Base-by-base conservation (phyloP, 768 basidiomycete genomes). In the Phallus indusiatus region DNA sequence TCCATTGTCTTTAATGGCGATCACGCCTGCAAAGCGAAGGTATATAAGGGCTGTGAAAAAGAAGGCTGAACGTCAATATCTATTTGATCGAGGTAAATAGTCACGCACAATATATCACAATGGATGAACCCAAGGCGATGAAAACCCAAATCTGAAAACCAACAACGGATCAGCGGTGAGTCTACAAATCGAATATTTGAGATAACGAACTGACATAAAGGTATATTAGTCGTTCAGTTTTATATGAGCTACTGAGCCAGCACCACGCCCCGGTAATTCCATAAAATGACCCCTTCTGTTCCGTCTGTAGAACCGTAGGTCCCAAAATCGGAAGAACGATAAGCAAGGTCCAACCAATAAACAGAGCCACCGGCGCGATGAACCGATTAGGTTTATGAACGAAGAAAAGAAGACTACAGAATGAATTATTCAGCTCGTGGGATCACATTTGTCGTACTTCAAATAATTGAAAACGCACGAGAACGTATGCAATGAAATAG, bases 401-500 rank as follows among this genome's bases (percentile, higher is more conserved):
- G 11, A 59, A 22, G 47, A 59, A 59, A n/a, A 59, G 48, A 20
- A 59, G 36, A 4, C 57, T 59, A 14, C 9, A 9, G 2, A 28
- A 28, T 3, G 20, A 20, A 11, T 24, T 17, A 16, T 16, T 12
- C 1, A 59, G 56, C 17, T 17, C 16, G 18, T 48, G 18, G 34
- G 5, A 11, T 17, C 28, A 28, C 28, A 7, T 28, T 28, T 28
- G 28, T 28, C 7, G 7, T 28, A 28, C 28, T 7, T n/a, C 3
- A 5, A 3, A 59, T 28, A 20, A 33, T 18, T 34, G 22, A 11
- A 36, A 18, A 58, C 56, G 18, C n/a, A 53, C 57, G 16, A 59
- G n/a, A 59, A 59, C n/a, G 57, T 59, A 36, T 59, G 57, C 14
- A 50, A 17, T 22, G 48, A 48, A 14, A 59, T 59, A 35, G 57